A percentile compares a stretch with the other conserved stretches of the same genome.
Conservation (phyloP, 306 rosid species). For the Vachellia pachyceras region DNA sequence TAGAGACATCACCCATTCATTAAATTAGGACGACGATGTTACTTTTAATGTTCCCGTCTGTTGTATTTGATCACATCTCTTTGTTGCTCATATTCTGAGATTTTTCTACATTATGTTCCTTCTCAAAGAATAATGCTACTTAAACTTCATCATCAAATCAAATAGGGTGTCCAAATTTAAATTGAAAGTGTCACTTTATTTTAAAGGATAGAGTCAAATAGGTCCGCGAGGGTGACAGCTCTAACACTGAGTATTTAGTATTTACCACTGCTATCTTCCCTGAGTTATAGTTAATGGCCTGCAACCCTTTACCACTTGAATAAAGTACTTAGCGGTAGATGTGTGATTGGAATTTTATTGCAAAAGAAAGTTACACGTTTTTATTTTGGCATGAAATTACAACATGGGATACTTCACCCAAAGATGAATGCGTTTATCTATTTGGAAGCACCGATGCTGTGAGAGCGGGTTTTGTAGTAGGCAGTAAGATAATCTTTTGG, state of each 20-base stretch:
- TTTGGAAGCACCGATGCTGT: conserved; percentile 13
- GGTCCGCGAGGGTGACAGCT: no score
- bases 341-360: background rate
- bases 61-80: background rate
- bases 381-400: background rate
- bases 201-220: no score
- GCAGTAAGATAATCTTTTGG: conserved; percentile 36
- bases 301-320: no score
- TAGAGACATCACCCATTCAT: background rate
- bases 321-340: no score
- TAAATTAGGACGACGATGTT: background rate
- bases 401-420: background rate
- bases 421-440: background rate
- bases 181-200: no score
- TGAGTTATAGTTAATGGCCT: no score
- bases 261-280: no score
- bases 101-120: background rate
- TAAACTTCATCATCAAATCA: no score
- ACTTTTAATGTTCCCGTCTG: background rate
- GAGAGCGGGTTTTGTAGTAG: conserved; percentile 25
- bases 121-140: background rate
- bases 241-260: no score
- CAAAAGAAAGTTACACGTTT: background rate
- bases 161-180: background rate
- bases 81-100: background rate